A percentile compares a stretch with the other conserved stretches of the same genome.
These are phyloP conservation scores for Fusarium brachygibbosum DNA, from an alignment of 2,329 filamentous ascomycete genomes.

Conservation along the genomic window DNA sequence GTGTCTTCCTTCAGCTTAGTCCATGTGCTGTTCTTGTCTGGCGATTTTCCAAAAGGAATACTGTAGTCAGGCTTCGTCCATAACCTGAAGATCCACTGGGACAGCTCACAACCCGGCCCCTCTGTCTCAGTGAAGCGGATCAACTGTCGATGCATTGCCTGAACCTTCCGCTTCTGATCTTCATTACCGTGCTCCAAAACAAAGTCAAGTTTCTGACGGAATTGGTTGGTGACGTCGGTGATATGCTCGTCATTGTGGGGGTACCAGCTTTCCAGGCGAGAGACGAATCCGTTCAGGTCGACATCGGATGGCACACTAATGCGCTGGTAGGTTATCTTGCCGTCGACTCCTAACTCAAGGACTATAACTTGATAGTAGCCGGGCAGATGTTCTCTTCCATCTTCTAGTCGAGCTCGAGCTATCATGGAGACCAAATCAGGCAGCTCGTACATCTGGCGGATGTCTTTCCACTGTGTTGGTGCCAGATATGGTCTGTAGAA, in stretches of 20 bases:
- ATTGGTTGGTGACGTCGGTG: conserved; percentile 9
- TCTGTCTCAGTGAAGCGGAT: conserved; percentile 3
- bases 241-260: conserved; percentile 28
- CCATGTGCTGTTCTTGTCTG: conserved; percentile 32
- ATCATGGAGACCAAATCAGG: conserved; percentile 32
- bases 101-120: conserved; percentile 15
- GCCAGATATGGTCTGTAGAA: neutral
- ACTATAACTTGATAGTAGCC: conserved; percentile 36
- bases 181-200: conserved; percentile 3
- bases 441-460: conserved; percentile 8
- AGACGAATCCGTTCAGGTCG: conserved; percentile 13
- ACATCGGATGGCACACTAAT: conserved; percentile 26
- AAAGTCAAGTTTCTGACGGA: conserved; percentile 20
- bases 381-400: conserved; percentile 33
- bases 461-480: conserved; percentile 31
- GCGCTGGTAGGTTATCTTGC: conserved; percentile 30
- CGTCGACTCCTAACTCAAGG: conserved; percentile 35
- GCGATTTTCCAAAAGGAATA: conserved; percentile 28
- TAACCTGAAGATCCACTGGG: conserved; percentile 39
- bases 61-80: conserved; percentile 17
- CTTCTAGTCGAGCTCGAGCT: conserved; percentile 37
- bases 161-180: conserved; percentile 19
- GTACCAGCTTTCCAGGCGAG: conserved; percentile 39
- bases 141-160: conserved; percentile 4
- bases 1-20: conserved; percentile 17